These are phyloP conservation scores for Chrysoporthe deuterocubensis DNA, from an alignment of 2,329 filamentous ascomycete species.

Conservation along the genomic window DNA sequence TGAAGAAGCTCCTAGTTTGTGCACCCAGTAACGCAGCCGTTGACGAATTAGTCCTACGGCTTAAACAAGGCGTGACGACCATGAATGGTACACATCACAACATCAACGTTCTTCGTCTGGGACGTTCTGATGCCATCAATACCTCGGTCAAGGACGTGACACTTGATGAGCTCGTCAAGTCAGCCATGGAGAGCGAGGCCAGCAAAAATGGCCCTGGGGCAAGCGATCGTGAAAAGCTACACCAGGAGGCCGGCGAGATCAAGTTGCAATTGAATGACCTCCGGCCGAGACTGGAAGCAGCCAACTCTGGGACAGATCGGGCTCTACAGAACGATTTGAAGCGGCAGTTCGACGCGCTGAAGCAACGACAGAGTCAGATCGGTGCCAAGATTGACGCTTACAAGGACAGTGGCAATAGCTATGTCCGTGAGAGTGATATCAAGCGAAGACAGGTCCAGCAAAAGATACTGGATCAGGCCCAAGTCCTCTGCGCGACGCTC, in stretches of 20 bases:
- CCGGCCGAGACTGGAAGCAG: slow-evolving; percentile 72
- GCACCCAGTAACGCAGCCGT: slow-evolving; percentile 99
- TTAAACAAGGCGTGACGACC: slow-evolving; percentile 86
- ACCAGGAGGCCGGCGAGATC: slow-evolving; percentile 69
- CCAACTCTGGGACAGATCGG: slow-evolving; percentile 59
- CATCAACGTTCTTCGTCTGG: slow-evolving; percentile 86
- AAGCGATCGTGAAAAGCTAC: slow-evolving; percentile 61
- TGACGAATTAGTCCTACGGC: slow-evolving; percentile 89
- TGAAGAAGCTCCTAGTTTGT: slow-evolving; percentile 92
- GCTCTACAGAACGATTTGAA: slow-evolving; percentile 61
- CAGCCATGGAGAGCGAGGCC: slow-evolving; percentile 65
- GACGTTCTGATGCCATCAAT: slow-evolving; percentile 91
- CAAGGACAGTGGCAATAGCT: slow-evolving; percentile 83
- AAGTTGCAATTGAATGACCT: slow-evolving; percentile 75
- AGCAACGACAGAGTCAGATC: slow-evolving; percentile 73
- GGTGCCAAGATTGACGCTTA: slow-evolving; percentile 84
- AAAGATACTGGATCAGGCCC: slow-evolving; percentile 84
- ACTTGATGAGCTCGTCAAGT: slow-evolving; percentile 86
- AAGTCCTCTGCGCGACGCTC: slow-evolving; percentile 92
- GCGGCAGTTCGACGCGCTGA: slow-evolving; percentile 77
- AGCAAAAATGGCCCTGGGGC: slow-evolving; percentile 59
- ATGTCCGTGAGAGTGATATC: slow-evolving; percentile 83
- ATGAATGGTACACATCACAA: slow-evolving; percentile 72
- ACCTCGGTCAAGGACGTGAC: slow-evolving; percentile 87
- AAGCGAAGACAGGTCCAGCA: slow-evolving; percentile 84